Conservation (phyloP, 495 filamentous ascomycete genomes). For the Penicillium cosmopolitanum region DNA sequence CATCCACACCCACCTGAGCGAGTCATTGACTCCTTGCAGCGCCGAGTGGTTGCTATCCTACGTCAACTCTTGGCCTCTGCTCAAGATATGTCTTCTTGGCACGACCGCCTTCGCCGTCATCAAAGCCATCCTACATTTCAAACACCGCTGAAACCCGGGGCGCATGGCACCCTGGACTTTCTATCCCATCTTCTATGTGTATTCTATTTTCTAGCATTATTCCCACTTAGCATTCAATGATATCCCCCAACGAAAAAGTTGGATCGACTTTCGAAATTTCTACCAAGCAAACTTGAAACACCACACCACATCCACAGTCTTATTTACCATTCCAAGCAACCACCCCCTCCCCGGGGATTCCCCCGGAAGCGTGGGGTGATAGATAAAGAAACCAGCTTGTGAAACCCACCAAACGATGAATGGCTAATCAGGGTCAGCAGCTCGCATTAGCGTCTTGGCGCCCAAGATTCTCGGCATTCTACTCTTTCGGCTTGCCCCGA, state of each 20-base stretch:
- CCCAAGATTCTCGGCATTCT: constrained; percentile 1
- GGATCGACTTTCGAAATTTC: no score
- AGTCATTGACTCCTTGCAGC: constrained; percentile 4
- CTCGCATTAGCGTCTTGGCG: constrained; percentile 6
- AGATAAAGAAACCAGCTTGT: background rate
- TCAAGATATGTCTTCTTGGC: constrained; percentile 1
- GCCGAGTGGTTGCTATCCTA: background rate
- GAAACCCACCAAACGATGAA: background rate
- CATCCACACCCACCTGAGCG: background rate
- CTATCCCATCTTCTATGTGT: background rate
- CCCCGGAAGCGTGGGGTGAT: background rate
- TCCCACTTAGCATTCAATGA: background rate
- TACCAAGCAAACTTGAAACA: no score
- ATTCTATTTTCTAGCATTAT: background rate
- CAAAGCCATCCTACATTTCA: background rate
- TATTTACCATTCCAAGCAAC: no score
- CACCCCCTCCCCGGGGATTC: background rate
- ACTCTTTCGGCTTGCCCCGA: constrained; percentile 1
- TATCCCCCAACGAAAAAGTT: background rate
- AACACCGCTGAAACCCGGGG: background rate
- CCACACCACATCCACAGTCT: no score
- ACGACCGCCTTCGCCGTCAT: background rate
- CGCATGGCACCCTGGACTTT: background rate
- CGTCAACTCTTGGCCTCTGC: constrained; percentile 1
- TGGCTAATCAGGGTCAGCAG: background rate